Evolutionary conservation across 768 basidiomycete species (phyloP), one percentile per base, ranked within the genome.

Genomic region (Baorangia bicolor): DNA sequence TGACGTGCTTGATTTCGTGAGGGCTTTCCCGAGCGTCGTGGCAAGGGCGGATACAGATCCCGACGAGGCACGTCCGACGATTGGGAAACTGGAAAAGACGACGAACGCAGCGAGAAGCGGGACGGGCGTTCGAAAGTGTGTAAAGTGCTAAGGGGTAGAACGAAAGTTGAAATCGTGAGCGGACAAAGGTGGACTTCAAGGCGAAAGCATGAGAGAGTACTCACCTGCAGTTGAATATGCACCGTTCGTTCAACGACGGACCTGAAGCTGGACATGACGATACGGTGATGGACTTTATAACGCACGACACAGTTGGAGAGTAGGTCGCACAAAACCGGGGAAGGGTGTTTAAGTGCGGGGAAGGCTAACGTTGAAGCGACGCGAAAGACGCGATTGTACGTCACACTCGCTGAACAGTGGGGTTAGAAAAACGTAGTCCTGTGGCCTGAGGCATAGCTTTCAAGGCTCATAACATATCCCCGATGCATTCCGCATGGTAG

Each of bases 231-330:
- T n/a, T 46, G 60, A 38, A 53, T 39, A 20, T 49, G 52, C 20
- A 55, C 3, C 12, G 46, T 48, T 33, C 42, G 53, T 27, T 58
- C 65, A 20, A 65, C 40, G 38, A 57, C 42, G 25, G 53, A 52
- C 27, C 51, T 39, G 27, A 62, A n/a, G 28, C 42, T 51, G 18
- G 45, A 16, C 55, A 61, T 34, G 23, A 34, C 13, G 11, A 18
- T 4, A n/a, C n/a, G 40, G 21, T 18, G 33, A 20, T 14, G 35
- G 5, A n/a, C 5, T 21, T 21, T 20, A n/a, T n/a, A n/a, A 28
- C 5, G 40, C 33, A 39, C 27, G 27, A 37, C 11, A 25, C 16
- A 11, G 20, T 11, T 20, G 12, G 18, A 38, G 30, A 31, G 27
- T 13, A 31, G 25, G 27, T 42, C 20, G 27, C 38, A 44, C 20